Evolutionary conservation across 495 filamentous ascomycete species (phyloP), one percentile per base, ranked within the genome.

Genomic region (Hypomontagnella monticulosa): DNA sequence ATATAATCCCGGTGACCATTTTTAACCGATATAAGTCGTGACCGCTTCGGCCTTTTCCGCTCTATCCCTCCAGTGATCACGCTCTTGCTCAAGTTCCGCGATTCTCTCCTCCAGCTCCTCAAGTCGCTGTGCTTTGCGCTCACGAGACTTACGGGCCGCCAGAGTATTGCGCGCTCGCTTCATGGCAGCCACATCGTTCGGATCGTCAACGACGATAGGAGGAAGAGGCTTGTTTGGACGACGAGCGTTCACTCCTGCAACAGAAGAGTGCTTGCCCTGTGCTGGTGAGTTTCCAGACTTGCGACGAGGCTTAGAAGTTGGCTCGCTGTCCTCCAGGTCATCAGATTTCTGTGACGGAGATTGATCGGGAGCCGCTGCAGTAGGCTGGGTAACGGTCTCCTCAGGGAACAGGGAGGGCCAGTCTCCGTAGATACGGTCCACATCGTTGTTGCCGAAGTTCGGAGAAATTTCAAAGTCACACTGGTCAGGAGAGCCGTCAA

Each of bases 141-240:
- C 87, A 10, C 95, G 90, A 37, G 94, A 97, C 77, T 97, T 97
- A 41, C 95, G 91, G 63, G 95, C 95, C 43, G 95, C 95, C 77
- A 94, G 83, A 11, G 95, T 99, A 77, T 99, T 99, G 57, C 93
- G 89, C 33, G 93, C 94, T 64, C 95, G 92, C 85, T 97, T 98
- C 81, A 92, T 85, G 8, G 91, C 92, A 11, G 91, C 75, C 0
- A 78, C 77, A 69, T 93, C 91, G 32, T 72, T 75, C 0, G 89
- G 89, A 71, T 97, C 93, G 32, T 89, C 86, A 14, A 91, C 82
- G 20, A 82, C 78, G 73, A 98, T 91, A 6, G 91, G 89, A 51
- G 91, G 89, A 19, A 97, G 83, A 38, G 91, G 88, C 80, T 92
- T 93, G 70, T 91, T 85, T 44, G 88, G 85, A 57, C 88, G 85